A percentile compares a stretch with the other conserved stretches of the same genome.
Evolutionary conservation across 2,329 filamentous ascomycete species (phyloP).

Genomic region (Cordyceps javanica): DNA sequence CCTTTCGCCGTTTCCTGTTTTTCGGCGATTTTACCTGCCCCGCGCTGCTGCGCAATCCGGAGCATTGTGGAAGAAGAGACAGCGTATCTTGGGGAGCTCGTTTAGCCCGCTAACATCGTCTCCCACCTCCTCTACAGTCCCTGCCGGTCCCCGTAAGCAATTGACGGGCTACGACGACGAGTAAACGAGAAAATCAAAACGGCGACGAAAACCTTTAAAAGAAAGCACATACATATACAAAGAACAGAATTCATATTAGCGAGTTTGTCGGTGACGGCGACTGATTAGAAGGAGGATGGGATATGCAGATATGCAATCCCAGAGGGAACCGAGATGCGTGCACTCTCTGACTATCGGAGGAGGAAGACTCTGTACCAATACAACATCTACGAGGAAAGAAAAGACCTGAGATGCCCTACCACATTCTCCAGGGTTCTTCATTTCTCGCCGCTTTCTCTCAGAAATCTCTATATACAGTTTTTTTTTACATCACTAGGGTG

Average conservation of each 20-base stretch:
- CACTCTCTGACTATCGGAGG: too few relatives aligned
- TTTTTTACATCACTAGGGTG: not conserved
- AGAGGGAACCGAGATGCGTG: too few relatives aligned
- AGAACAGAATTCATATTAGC: not conserved
- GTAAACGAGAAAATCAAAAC: conserved; percentile 20
- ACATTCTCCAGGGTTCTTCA: not conserved
- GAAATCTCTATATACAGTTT: not conserved
- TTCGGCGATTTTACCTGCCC: not conserved
- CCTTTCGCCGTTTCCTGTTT: too few relatives aligned
- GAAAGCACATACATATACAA: conserved; percentile 11
- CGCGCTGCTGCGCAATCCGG: not conserved
- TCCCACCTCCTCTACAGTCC: conserved; percentile 40
- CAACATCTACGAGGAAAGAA: not conserved
- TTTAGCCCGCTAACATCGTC: not conserved
- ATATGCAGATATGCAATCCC: too few relatives aligned
- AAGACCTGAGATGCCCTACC: not conserved
- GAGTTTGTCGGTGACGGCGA: not conserved
- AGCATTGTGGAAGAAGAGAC: not conserved
- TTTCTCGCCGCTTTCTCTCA: not conserved
- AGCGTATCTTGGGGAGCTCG: not conserved
- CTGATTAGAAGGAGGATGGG: not conserved
- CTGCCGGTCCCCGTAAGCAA: conserved; percentile 51
- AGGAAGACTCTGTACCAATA: conserved; percentile 10
- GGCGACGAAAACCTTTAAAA: conserved; percentile 11
- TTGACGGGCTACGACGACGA: conserved; percentile 57